Evolutionary conservation across 73 alveolate species (phyloP).

Genomic region (Paramecium octaurelia): DNA sequence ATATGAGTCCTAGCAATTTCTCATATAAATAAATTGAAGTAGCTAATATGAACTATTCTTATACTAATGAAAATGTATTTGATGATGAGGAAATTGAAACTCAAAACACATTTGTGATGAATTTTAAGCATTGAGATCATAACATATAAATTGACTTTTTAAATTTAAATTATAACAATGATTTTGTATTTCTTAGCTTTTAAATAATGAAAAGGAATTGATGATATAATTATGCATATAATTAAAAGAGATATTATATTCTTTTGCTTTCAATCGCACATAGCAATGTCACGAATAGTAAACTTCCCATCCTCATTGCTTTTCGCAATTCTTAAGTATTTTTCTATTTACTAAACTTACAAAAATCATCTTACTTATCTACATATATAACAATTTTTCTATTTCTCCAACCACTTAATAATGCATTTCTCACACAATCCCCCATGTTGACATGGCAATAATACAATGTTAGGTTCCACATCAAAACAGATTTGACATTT

Average conservation of each 20-base stretch:
- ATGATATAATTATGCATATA: background rate
- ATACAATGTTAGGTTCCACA: background rate
- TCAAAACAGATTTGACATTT: conserved; percentile 11
- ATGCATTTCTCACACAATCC: conserved; percentile 12
- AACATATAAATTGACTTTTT: background rate
- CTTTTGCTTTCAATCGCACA: background rate
- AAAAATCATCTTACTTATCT: background rate
- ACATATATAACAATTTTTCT: background rate
- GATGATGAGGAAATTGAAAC: background rate
- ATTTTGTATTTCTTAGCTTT: background rate
- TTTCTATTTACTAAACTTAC: background rate
- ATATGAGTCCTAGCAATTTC: conserved; percentile 10
- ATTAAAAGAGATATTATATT: background rate
- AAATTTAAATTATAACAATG: background rate
- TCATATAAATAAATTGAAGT: conserved; percentile 20
- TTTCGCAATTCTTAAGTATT: background rate
- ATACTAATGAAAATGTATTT: background rate
- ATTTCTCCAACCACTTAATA: background rate
- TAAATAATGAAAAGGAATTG: background rate
- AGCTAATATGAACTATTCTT: background rate
- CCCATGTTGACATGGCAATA: conserved; percentile 37
- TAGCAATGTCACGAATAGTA: background rate
- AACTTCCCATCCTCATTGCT: background rate
- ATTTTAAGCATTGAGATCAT: background rate
- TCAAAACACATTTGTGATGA: background rate